Evolutionary conservation across 2,329 filamentous ascomycete species (phyloP).

Genomic region (Fusarium armeniacum): DNA sequence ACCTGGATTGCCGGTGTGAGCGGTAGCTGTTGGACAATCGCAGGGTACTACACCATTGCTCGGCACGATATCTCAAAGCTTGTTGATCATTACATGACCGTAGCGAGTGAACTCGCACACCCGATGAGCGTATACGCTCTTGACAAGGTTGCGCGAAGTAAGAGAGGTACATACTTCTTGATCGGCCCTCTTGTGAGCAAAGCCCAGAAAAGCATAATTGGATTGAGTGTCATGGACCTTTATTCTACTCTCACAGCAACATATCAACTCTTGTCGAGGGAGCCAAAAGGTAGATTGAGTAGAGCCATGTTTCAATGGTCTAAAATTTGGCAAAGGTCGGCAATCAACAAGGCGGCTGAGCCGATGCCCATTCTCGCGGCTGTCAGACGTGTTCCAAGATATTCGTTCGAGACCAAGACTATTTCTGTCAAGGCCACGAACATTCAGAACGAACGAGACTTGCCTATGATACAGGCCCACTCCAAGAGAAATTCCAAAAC

Average conservation of each 20-base stretch:
- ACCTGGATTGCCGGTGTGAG: constrained; percentile 46
- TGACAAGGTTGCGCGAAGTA: constrained; percentile 34
- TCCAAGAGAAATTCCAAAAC: background rate
- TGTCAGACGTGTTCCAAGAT: constrained; percentile 36
- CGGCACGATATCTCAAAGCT: constrained; percentile 32
- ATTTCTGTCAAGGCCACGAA: constrained; percentile 8
- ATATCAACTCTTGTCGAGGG: constrained; percentile 34
- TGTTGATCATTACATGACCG: constrained; percentile 36
- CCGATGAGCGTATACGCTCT: constrained; percentile 41
- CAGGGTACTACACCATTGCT: constrained; percentile 46
- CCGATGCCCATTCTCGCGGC: constrained; percentile 45
- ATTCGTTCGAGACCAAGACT: constrained; percentile 30
- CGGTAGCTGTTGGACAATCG: constrained; percentile 47
- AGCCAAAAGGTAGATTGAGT: constrained; percentile 33
- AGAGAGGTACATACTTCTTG: constrained; percentile 40
- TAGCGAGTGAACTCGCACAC: constrained; percentile 40
- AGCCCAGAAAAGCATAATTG: constrained; percentile 46
- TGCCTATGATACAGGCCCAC: too few species aligned
- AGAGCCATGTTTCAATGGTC: constrained; percentile 45
- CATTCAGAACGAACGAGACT: background rate
- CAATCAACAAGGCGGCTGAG: constrained; percentile 27
- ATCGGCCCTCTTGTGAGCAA: constrained; percentile 42
- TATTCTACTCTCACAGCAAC: constrained; percentile 44
- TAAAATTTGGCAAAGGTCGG: constrained; percentile 36
- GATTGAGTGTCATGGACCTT: constrained; percentile 43